Evolutionary conservation across 495 filamentous ascomycete genomes (phyloP), one percentile per base, ranked within the genome.

Genomic region (Filosporella fistucella): DNA sequence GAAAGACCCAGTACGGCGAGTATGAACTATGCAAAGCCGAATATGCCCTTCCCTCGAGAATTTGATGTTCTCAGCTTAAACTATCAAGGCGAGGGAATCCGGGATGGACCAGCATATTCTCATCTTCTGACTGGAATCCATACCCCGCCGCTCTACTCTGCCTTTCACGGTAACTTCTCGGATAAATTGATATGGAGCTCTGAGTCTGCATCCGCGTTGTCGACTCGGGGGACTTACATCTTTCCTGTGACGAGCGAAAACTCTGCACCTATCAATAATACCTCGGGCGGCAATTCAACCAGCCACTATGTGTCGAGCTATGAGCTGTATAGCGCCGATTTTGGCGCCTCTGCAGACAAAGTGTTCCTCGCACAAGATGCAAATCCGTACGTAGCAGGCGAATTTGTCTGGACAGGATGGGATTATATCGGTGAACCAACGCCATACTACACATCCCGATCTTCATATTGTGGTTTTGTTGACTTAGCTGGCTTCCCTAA

Each of bases 361-460:
- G 69, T 74, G 0, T 76, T 76, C 38, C 49, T 20, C 3, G 48
- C 46, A 55, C 72, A 74, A 42, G 72, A 75, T 28, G 47, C 52
- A 11, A 56, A 66, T 57, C 29, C 60, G n/a, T 76, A 62, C 39
- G 70, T 65, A 1, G 64, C 58, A 0, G 70, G 71, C 3, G 71
- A 74, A 58, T 75, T 70, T 44, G 71, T 75, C 0, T 76, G 72
- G 72, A 68, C 67, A 0, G 72, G 72, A 0, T 74, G 61, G 56
- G 72, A 76, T 41, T 76, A 76, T 39, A 46, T 76, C 12, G 72
- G 72, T 28, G 72, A 76, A 58, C 72, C 72, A 1, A 68, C 68
- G n/a, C 72, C 70, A 1, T 47, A 47, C 20, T 29, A 38, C 20
- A 72, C 48, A 11, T 56, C 67, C 2, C 62, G 72, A 2, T 73